Evolutionary conservation across 208 protist genomes (phyloP).

Genomic region (Strigomonas galati): DNA sequence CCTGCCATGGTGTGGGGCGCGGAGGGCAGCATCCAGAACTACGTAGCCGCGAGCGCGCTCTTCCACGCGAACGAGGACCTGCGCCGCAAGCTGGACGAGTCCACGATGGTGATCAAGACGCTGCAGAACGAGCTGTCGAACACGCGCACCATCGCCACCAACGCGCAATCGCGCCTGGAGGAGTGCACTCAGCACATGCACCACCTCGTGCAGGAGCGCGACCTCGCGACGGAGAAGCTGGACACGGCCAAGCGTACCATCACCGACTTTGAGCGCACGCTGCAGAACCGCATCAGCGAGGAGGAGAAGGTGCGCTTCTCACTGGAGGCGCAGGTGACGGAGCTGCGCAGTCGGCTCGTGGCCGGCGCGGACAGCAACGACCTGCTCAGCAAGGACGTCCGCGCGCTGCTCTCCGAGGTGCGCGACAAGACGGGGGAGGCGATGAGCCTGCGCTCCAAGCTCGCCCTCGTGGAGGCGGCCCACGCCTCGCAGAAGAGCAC

Average conservation of each 20-base stretch:
- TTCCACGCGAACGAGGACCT: constrained; percentile 88
- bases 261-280: constrained; percentile 49
- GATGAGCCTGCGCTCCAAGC: constrained; percentile 62
- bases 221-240: constrained; percentile 66
- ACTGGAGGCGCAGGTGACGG: constrained; percentile 68
- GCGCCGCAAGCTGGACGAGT: constrained; percentile 72
- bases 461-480: constrained; percentile 68
- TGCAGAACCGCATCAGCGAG: constrained; percentile 51
- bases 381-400: constrained; percentile 71
- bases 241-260: constrained; percentile 47
- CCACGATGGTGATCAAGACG: constrained; percentile 49
- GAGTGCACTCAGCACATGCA: constrained; percentile 71
- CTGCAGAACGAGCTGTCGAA: constrained; percentile 71
- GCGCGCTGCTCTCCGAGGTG: constrained; percentile 53
- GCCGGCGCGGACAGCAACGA: constrained; percentile 82
- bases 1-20: constrained; percentile 86
- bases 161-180: constrained; percentile 49
- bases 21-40: constrained; percentile 75
- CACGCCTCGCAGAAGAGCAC: constrained; percentile 76
- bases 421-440: constrained; percentile 56
- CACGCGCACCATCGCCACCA: constrained; percentile 32
- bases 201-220: constrained; percentile 81
- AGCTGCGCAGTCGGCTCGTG: constrained; percentile 76
- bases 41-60: constrained; percentile 74
- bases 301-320: constrained; percentile 64